Conservation (phyloP, 805 yeast species). For the Yamadazyma tumulicola region DNA sequence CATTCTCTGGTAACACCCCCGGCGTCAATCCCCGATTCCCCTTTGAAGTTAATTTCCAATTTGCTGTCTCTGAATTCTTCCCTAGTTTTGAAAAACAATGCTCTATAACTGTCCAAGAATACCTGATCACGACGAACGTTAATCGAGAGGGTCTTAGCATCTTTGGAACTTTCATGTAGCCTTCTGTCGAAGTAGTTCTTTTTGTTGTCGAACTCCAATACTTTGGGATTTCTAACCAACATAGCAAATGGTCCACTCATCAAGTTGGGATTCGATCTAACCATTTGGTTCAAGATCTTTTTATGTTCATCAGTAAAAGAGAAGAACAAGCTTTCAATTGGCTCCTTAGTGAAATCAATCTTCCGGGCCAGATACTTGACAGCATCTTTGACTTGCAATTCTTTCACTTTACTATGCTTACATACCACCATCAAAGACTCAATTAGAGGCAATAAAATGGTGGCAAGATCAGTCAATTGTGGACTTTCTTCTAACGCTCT, state of each 20-base stretch:
- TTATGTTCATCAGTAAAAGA: conserved; percentile 87
- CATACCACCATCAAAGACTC: conserved; percentile 97
- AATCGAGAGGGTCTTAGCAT: conserved; percentile 51
- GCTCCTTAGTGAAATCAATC: conserved; percentile 67
- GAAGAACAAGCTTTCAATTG: conserved; percentile 75
- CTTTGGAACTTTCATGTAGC: conserved; percentile 50
- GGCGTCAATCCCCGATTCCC: conserved; percentile 96
- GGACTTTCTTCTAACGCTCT: conserved; percentile 57
- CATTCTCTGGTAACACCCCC: conserved; percentile 98
- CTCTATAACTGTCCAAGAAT: conserved; percentile 83
- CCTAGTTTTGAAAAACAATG: conserved; percentile 72
- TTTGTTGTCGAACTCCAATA: conserved; percentile 92
- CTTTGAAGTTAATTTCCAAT: conserved; percentile 78
- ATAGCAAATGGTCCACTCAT: conserved; percentile 96
- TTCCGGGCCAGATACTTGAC: conserved; percentile 59
- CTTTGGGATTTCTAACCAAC: conserved; percentile 82
- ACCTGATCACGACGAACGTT: conserved; percentile 85
- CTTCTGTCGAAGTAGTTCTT: conserved; percentile 77
- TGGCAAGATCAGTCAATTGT: conserved; percentile 53
- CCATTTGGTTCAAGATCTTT: conserved; percentile 86
- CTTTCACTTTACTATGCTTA: conserved; percentile 70
- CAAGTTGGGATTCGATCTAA: conserved; percentile 81
- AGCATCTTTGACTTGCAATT: conserved; percentile 51
- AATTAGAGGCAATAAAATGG: conserved; percentile 78
- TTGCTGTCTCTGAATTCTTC: conserved; percentile 71